Evolutionary conservation across 1,284 basidiomycete species (phyloP).

Genomic region (Moesziomyces globuligerus): DNA sequence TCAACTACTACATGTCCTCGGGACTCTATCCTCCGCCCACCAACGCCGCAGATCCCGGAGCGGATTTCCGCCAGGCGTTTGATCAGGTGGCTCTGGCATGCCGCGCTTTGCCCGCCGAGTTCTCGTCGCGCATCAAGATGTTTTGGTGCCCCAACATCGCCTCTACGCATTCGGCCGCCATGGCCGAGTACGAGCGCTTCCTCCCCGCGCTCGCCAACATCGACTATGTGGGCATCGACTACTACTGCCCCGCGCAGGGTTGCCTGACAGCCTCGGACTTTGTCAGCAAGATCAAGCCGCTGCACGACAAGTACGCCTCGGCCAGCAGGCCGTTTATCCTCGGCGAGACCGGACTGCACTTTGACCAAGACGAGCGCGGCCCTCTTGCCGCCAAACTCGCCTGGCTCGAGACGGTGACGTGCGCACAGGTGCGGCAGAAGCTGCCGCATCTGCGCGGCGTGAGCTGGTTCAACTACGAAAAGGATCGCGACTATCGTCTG

Average conservation of each 20-base stretch:
- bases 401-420: constrained; percentile 24
- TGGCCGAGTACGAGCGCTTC: constrained; percentile 23
- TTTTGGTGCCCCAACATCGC: constrained; percentile 48
- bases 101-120: constrained; percentile 1
- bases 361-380: constrained; percentile 6
- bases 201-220: constrained; percentile 13
- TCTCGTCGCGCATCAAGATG: constrained; percentile 17
- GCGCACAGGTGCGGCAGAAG: constrained; percentile 4
- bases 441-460: constrained; percentile 14
- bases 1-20: constrained; percentile 37
- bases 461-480: constrained; percentile 45
- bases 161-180: constrained; percentile 11
- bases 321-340: constrained; percentile 14
- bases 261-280: constrained; percentile 17
- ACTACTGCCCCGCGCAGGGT: constrained; percentile 32
- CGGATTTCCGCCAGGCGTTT: constrained; percentile 19
- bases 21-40: constrained; percentile 25
- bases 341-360: constrained; percentile 40
- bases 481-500: constrained; percentile 36
- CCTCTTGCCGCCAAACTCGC: constrained; percentile 11
- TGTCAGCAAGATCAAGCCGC: constrained; percentile 22
- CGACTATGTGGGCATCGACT: constrained; percentile 43
- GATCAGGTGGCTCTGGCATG: constrained; percentile 23
- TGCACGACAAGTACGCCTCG: constrained; percentile 23
- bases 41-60: constrained; percentile 7